Evolutionary conservation across 2,329 filamentous ascomycete genomes (phyloP).

Genomic region (Neocatenulostroma microsporum): DNA sequence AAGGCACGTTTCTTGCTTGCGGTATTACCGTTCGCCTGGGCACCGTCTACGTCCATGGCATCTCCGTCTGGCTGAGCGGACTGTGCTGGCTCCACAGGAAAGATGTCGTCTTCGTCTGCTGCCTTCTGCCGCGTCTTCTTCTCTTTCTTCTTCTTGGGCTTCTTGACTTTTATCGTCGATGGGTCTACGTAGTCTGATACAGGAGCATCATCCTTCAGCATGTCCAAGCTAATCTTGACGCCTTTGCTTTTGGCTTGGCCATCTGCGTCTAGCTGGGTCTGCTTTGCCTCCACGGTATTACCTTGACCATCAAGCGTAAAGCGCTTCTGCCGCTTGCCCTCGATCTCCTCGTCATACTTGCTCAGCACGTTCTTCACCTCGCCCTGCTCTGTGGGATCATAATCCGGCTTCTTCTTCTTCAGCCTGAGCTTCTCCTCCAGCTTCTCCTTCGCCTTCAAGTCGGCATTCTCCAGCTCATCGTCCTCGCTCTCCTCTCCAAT

Average conservation of each 20-base stretch:
- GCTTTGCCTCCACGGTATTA: constrained; percentile 56
- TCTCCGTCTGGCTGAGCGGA: constrained; percentile 33
- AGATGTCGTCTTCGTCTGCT: constrained; percentile 52
- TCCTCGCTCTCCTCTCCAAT: constrained; percentile 74
- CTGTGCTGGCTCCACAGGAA: constrained; percentile 25
- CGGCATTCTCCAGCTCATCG: constrained; percentile 77
- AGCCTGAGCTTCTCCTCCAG: constrained; percentile 68
- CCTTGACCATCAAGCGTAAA: constrained; percentile 82
- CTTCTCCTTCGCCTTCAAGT: constrained; percentile 63
- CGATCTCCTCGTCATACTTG: constrained; percentile 94
- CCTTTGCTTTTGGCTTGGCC: constrained; percentile 55
- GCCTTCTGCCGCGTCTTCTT: constrained; percentile 64
- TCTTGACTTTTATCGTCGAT: constrained; percentile 85
- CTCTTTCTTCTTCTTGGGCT: constrained; percentile 75
- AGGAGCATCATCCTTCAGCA: constrained; percentile 55
- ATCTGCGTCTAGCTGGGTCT: constrained; percentile 33
- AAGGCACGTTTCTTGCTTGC: constrained; percentile 54
- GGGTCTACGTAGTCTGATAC: constrained; percentile 82
- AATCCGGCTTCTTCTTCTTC: constrained; percentile 84
- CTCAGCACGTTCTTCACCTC: constrained; percentile 63
- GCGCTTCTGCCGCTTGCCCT: constrained; percentile 75
- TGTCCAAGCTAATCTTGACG: constrained; percentile 69
- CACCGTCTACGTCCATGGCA: constrained; percentile 67
- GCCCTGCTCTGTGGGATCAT: constrained; percentile 71
- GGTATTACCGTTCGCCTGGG: constrained; percentile 21